These are phyloP conservation scores for Paragyromitra xinjiangensis DNA, from an alignment of 495 filamentous ascomycete species.

Conservation along the genomic window DNA sequence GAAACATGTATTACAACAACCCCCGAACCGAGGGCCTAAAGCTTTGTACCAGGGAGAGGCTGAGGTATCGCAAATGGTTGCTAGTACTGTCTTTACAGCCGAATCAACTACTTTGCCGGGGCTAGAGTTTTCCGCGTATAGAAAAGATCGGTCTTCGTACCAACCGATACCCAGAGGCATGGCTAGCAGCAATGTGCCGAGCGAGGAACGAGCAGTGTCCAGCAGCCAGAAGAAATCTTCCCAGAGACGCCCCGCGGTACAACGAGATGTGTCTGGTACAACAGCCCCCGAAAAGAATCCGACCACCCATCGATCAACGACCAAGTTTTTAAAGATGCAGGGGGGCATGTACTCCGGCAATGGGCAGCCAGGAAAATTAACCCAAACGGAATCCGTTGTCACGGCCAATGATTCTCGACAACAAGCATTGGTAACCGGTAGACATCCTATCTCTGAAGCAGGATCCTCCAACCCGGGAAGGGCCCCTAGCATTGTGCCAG, in stretches of 20 bases:
- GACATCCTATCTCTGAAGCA: not conserved
- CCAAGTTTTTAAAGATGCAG: not conserved
- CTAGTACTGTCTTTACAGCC: not conserved
- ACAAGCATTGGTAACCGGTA: not conserved
- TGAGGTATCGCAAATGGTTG: not conserved
- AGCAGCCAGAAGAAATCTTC: not conserved
- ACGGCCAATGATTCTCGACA: not conserved
- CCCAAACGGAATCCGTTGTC: not conserved
- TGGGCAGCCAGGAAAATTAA: not conserved
- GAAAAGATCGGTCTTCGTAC: not conserved
- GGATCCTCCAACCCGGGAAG: not conserved
- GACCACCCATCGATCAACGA: not conserved
- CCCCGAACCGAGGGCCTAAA: not conserved
- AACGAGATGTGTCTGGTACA: not conserved
- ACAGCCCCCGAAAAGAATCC: not conserved
- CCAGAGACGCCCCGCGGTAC: not conserved
- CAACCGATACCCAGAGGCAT: not conserved
- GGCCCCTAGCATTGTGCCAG: not conserved
- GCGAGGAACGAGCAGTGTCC: not conserved
- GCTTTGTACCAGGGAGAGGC: not conserved
- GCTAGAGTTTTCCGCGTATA: not conserved
- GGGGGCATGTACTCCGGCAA: not conserved
- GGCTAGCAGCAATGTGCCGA: not conserved
- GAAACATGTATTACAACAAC: not conserved
- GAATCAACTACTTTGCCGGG: not conserved